phyloP scores from a whole-genome alignment of 768 basidiomycete species.

The Crassisporium funariophilum region DNA sequence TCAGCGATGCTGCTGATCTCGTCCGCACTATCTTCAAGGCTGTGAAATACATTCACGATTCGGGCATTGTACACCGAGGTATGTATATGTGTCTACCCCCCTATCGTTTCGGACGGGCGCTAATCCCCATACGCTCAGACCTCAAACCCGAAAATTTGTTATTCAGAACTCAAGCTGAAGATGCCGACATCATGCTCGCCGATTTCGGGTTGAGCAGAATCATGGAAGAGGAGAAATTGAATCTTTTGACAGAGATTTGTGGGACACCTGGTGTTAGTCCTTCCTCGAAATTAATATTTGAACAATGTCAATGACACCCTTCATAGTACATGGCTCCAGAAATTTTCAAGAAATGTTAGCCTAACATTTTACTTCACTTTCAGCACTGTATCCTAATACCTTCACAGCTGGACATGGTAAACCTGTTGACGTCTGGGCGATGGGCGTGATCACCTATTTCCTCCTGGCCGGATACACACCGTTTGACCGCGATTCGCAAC shows the following conservation, averaged over 20 bases:
- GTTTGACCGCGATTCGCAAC: slow-evolving; percentile 89
- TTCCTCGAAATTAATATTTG: background rate
- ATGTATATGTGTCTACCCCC: slow-evolving; percentile 19
- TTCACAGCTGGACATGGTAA: slow-evolving; percentile 82
- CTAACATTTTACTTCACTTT: background rate
- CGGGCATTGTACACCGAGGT: slow-evolving; percentile 93
- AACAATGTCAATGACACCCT: slow-evolving; percentile 7
- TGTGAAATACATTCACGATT: slow-evolving; percentile 88
- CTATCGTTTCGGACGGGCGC: background rate
- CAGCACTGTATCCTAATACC: slow-evolving; percentile 2
- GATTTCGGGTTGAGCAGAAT: slow-evolving; percentile 94
- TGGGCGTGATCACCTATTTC: slow-evolving; percentile 99
- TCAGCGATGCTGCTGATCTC: slow-evolving; percentile 85
- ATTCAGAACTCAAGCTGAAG: slow-evolving; percentile 87
- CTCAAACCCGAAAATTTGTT: slow-evolving; percentile 98
- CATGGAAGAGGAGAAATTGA: slow-evolving; percentile 88
- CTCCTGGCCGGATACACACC: slow-evolving; percentile 91
- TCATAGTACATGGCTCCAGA: slow-evolving; percentile 93
- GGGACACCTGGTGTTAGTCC: slow-evolving; percentile 81
- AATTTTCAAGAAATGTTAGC: slow-evolving; percentile 84
- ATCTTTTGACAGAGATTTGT: slow-evolving; percentile 90
- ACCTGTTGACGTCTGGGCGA: slow-evolving; percentile 96
- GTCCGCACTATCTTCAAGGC: slow-evolving; percentile 85
- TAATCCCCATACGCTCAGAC: slow-evolving; percentile 45
- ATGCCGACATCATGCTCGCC: slow-evolving; percentile 94